Percentiles rank a stretch among this genome's conserved stretches.
Evolutionary conservation across 164 flowering plant genomes (phyloP).

Genomic region (Annona squamosa): DNA sequence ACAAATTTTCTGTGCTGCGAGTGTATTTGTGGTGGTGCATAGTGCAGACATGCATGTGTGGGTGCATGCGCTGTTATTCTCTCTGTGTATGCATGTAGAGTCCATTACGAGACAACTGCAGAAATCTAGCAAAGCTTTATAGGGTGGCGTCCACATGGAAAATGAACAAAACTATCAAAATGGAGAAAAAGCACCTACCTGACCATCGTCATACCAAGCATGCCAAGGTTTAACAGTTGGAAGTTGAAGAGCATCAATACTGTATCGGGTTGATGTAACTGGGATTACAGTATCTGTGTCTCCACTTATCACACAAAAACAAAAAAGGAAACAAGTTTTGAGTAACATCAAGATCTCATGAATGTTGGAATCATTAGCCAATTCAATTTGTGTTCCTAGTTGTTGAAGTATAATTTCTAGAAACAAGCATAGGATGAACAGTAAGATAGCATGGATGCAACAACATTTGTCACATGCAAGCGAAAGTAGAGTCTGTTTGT

Average conservation of each 20-base stretch:
- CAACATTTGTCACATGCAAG: not conserved
- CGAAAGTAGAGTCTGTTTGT: not conserved
- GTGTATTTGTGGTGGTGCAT: too few species aligned
- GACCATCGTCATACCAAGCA: conserved; percentile 91
- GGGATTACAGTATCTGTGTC: conserved; percentile 94
- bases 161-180: not conserved
- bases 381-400: not conserved
- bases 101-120: not conserved
- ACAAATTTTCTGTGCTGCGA: too few species aligned
- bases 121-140: not conserved
- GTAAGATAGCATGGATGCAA: not conserved
- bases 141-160: not conserved
- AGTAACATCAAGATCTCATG: not conserved
- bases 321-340: not conserved
- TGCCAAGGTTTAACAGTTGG: conserved; percentile 68
- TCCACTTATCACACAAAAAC: conserved; percentile 50
- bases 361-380: not conserved
- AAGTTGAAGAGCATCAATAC: conserved; percentile 78
- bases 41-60: too few species aligned
- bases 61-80: too few species aligned
- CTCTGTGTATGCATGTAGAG: too few species aligned
- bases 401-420: too few species aligned
- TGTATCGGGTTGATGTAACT: conserved; percentile 81
- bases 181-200: conserved; percentile 37
- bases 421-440: not conserved